These are phyloP conservation scores for Aspergillus calidoustus DNA, from an alignment of 2,329 filamentous ascomycete species.

Conservation along the genomic window DNA sequence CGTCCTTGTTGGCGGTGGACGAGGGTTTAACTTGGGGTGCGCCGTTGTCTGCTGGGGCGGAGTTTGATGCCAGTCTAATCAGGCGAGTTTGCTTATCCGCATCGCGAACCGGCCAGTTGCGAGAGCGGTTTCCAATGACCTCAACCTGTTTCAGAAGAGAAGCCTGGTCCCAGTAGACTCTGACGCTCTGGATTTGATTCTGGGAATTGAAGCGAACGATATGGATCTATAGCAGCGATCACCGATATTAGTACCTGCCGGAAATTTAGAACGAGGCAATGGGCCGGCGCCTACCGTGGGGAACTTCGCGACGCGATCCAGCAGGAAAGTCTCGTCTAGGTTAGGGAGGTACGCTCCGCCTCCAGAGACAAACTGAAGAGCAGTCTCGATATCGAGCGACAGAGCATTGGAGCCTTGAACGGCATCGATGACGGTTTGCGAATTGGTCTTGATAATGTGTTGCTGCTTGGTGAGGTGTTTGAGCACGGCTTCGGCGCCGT, in stretches of 20 bases:
- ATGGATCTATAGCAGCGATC: slow-evolving; percentile 66
- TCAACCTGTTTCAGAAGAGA: slow-evolving; percentile 91
- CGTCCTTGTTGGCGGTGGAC: slow-evolving; percentile 8
- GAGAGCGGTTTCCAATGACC: slow-evolving; percentile 85
- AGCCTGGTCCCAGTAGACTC: slow-evolving; percentile 93
- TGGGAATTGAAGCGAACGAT: slow-evolving; percentile 80
- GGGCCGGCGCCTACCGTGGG: slow-evolving; percentile 69
- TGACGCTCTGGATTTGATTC: slow-evolving; percentile 82
- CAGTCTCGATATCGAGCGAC: slow-evolving; percentile 79
- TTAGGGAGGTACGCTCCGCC: slow-evolving; percentile 87
- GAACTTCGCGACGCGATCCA: slow-evolving; percentile 78
- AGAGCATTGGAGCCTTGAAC: slow-evolving; percentile 74
- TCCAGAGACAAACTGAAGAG: slow-evolving; percentile 77
- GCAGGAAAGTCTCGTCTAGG: slow-evolving; percentile 91
- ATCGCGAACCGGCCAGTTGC: slow-evolving; percentile 94
- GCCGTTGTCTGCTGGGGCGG: slow-evolving; percentile 22
- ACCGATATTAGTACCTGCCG: slow-evolving; percentile 3
- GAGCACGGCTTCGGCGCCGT: slow-evolving; percentile 74
- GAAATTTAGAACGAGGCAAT: background rate
- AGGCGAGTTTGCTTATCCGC: slow-evolving; percentile 81
- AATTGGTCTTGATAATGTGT: slow-evolving; percentile 80
- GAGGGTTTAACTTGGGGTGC: slow-evolving; percentile 10
- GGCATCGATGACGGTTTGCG: slow-evolving; percentile 73
- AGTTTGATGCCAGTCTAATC: slow-evolving; percentile 61
- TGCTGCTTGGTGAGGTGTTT: slow-evolving; percentile 76